A percentile compares a stretch with the other conserved stretches of the same genome.
These are phyloP conservation scores for Vanrija humicola DNA, from an alignment of 1,284 basidiomycete genomes.

Conservation along the genomic window DNA sequence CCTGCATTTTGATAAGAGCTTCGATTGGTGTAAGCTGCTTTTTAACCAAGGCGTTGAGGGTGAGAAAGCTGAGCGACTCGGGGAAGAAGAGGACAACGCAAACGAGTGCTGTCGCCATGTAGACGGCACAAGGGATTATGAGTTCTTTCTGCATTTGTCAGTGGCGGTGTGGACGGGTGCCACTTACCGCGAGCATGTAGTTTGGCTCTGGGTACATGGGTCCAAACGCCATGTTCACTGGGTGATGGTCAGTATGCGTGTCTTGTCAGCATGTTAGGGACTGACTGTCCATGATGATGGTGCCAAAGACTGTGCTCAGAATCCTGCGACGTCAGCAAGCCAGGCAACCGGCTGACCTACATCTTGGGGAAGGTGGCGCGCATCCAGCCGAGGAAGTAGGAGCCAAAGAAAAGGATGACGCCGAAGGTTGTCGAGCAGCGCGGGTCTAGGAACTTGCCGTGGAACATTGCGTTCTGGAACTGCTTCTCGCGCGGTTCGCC, in stretches of 20 bases:
- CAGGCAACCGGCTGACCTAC: constrained; percentile 16
- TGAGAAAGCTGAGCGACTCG: constrained; percentile 60
- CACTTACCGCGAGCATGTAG: constrained; percentile 57
- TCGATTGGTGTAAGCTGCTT: constrained; percentile 36
- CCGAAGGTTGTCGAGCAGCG: constrained; percentile 59
- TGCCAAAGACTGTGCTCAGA: constrained; percentile 58
- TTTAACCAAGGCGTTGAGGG: constrained; percentile 33
- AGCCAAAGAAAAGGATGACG: constrained; percentile 64
- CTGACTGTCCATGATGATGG: constrained; percentile 41
- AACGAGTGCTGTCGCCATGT: constrained; percentile 59
- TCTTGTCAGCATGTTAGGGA: constrained; percentile 1
- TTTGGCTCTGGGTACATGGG: constrained; percentile 63
- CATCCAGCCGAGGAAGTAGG: constrained; percentile 59
- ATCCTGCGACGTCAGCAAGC: constrained; percentile 23
- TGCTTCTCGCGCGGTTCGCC: constrained; percentile 55
- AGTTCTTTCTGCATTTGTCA: constrained; percentile 42
- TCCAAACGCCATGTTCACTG: constrained; percentile 57
- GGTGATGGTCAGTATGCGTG: constrained; percentile 22
- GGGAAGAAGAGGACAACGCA: constrained; percentile 66
- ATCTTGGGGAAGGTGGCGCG: constrained; percentile 63
- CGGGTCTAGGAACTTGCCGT: constrained; percentile 65
- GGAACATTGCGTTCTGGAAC: constrained; percentile 57
- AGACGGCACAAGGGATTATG: constrained; percentile 59
- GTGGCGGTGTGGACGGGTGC: background rate
- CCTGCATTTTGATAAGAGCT: constrained; percentile 39